Percentiles rank a stretch among this genome's conserved stretches.
Evolutionary conservation across 148 eudicot species (phyloP).

Genomic region (Chenopodium formosanum): DNA sequence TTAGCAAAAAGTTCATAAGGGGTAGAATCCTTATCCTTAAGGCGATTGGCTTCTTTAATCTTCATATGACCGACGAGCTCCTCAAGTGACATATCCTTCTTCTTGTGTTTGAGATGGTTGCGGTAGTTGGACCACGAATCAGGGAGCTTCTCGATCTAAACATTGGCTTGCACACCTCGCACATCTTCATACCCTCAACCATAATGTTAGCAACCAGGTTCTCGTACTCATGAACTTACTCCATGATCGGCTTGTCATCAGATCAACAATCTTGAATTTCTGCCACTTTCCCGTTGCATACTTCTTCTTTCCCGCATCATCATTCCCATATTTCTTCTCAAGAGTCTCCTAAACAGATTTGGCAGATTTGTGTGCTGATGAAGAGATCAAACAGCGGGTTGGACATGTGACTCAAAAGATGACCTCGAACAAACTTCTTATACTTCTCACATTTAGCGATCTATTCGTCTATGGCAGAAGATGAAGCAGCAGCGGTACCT

Average conservation of each 20-base stretch:
- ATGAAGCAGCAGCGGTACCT: too few species aligned
- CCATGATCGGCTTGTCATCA: conserved; percentile 4
- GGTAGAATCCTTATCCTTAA: too few species aligned
- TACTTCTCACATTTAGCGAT: background rate
- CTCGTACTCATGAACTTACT: background rate
- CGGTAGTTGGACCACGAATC: too few species aligned
- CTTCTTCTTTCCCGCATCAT: conserved; percentile 14
- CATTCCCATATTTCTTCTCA: background rate
- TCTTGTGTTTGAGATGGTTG: too few species aligned
- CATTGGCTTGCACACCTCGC: background rate
- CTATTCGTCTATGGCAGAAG: background rate
- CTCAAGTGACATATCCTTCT: too few species aligned
- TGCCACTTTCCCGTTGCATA: background rate
- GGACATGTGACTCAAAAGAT: conserved; percentile 7
- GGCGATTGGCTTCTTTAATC: too few species aligned
- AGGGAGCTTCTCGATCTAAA: background rate
- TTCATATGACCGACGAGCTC: too few species aligned
- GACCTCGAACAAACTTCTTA: background rate
- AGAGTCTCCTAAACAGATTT: conserved; percentile 8
- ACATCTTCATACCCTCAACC: background rate
- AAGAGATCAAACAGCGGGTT: conserved; percentile 4
- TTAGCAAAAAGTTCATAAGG: too few species aligned
- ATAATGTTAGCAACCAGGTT: background rate
- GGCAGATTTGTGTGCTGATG: background rate
- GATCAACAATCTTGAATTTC: background rate